Evolutionary conservation across 2,329 filamentous ascomycete genomes (phyloP).

Genomic region (Colletotrichum simmondsii): DNA sequence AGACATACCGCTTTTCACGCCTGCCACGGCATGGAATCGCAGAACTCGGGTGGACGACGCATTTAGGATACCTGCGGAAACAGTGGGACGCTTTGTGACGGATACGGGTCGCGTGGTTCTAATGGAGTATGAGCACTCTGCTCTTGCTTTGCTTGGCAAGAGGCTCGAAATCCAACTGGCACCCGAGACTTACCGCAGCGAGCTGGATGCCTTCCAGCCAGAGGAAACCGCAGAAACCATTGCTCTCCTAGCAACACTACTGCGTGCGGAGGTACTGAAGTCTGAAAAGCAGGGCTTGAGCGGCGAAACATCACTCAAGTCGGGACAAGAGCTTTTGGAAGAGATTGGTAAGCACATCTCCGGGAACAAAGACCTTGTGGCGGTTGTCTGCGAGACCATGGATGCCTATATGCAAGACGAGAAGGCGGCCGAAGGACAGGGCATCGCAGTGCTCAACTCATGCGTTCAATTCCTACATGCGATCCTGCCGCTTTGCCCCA

Average conservation of each 20-base stretch:
- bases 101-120: slow-evolving; percentile 81
- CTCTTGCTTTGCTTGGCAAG: slow-evolving; percentile 81
- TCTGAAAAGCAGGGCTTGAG: slow-evolving; percentile 36
- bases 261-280: slow-evolving; percentile 63
- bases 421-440: slow-evolving; percentile 65
- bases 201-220: slow-evolving; percentile 63
- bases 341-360: slow-evolving; percentile 65
- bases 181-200: slow-evolving; percentile 63
- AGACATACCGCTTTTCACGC: slow-evolving; percentile 71
- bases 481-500: slow-evolving; percentile 79
- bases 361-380: slow-evolving; percentile 79
- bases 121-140: slow-evolving; percentile 83
- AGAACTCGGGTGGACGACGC: slow-evolving; percentile 56
- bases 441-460: slow-evolving; percentile 73
- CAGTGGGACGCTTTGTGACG: slow-evolving; percentile 77
- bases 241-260: slow-evolving; percentile 76
- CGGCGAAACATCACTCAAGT: slow-evolving; percentile 38
- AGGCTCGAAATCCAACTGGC: slow-evolving; percentile 75
- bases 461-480: slow-evolving; percentile 85
- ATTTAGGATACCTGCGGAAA: slow-evolving; percentile 74
- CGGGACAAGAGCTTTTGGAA: slow-evolving; percentile 62
- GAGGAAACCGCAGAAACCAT: slow-evolving; percentile 80
- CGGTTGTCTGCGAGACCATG: slow-evolving; percentile 85
- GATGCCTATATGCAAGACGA: slow-evolving; percentile 75
- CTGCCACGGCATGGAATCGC: slow-evolving; percentile 56